Conservation (phyloP, 2,329 filamentous ascomycete species). For the Oidium heveae region DNA sequence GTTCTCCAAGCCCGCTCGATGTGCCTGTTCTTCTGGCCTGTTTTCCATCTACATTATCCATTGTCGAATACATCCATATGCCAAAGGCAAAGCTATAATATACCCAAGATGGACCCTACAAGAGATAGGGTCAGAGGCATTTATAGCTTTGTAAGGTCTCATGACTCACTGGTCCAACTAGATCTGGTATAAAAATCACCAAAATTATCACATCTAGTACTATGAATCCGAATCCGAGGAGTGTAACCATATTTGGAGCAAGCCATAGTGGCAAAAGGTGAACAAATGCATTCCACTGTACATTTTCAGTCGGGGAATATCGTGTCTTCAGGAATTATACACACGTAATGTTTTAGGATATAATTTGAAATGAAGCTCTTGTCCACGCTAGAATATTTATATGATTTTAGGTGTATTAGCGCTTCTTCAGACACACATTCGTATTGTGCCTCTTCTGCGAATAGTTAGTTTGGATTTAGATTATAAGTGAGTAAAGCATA, state of each 20-base stretch:
- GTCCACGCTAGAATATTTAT: conserved; percentile 95
- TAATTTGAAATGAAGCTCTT: conserved; percentile 85
- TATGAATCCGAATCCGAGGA: conserved; percentile 87
- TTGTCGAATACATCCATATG: conserved; percentile 95
- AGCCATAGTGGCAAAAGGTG: conserved; percentile 85
- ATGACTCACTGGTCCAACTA: conserved; percentile 51
- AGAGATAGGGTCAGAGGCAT: neutral
- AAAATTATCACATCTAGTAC: conserved; percentile 52
- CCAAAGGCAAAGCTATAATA: conserved; percentile 92
- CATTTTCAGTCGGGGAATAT: neutral
- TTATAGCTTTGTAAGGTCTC: conserved; percentile 12
- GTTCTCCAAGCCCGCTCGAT: conserved; percentile 78
- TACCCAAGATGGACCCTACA: conserved; percentile 62
- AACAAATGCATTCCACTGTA: conserved; percentile 89
- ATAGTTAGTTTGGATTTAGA: no score
- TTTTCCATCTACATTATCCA: conserved; percentile 98
- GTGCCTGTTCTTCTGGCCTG: conserved; percentile 87
- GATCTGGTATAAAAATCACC: conserved; percentile 63
- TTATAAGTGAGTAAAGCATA: no score
- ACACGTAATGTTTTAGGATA: conserved; percentile 77
- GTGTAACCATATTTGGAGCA: conserved; percentile 90
- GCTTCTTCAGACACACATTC: conserved; percentile 74
- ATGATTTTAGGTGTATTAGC: conserved; percentile 70
- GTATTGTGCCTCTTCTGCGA: conserved; percentile 27
- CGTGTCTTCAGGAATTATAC: no score